phyloP scores from a whole-genome alignment of 2,329 filamentous ascomycete species.

The Epicoccum sorghinum region DNA sequence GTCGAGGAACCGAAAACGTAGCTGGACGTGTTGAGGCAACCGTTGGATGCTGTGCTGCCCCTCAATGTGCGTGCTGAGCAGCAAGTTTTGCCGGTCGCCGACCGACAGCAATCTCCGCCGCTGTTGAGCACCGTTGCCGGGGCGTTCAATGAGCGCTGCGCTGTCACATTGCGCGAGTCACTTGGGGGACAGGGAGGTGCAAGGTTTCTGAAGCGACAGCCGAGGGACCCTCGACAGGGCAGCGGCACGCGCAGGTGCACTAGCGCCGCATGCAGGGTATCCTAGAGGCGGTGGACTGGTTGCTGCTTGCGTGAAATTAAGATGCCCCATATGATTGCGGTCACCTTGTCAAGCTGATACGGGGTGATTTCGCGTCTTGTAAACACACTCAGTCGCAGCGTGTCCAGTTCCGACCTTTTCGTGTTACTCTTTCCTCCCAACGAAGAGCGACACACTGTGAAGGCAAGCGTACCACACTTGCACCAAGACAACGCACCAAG shows the following conservation, averaged over 20 bases:
- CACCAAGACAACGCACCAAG: constrained; percentile 11
- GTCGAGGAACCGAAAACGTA: constrained; percentile 14
- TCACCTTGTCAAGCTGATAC: constrained; percentile 18
- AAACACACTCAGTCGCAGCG: constrained; percentile 13
- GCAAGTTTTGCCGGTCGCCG: constrained; percentile 3
- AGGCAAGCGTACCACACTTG: constrained; percentile 1
- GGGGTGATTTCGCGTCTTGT: constrained; percentile 12
- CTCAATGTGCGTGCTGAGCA: constrained; percentile 1
- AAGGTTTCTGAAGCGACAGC: constrained; percentile 4
- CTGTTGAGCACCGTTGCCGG: constrained; percentile 8
- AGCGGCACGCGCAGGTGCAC: constrained; percentile 9
- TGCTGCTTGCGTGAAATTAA: constrained; percentile 16
- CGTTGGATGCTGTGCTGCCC: constrained; percentile 2
- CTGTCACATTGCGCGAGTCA: constrained; percentile 11
- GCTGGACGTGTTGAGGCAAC: constrained; percentile 4
- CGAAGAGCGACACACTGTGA: background rate
- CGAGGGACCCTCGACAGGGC: constrained; percentile 4
- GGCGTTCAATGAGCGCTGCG: constrained; percentile 13
- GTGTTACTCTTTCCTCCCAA: constrained; percentile 1
- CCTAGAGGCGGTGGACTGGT: constrained; percentile 11
- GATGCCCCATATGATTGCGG: constrained; percentile 14
- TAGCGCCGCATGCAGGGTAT: constrained; percentile 17
- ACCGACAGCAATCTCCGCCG: constrained; percentile 7
- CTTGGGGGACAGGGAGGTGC: constrained; percentile 7
- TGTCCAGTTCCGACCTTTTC: background rate